Evolutionary conservation across 129 eudicot species (phyloP).

Genomic region (Tagetes erecta): DNA sequence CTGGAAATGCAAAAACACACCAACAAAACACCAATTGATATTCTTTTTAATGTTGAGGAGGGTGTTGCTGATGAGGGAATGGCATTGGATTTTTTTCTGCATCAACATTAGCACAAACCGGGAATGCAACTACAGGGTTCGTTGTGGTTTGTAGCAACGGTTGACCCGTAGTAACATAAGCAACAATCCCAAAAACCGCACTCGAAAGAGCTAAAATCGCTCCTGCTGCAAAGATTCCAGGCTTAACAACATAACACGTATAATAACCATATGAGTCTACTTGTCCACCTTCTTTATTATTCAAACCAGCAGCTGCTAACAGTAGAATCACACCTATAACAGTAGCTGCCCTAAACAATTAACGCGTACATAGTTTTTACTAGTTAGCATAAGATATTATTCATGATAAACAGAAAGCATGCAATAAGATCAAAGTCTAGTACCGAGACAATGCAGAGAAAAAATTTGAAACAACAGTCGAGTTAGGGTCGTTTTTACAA

Average conservation of each 20-base stretch:
- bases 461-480: slow-evolving; percentile 20
- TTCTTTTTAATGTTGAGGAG: not conserved
- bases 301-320: slow-evolving; percentile 21
- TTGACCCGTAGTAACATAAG: slow-evolving; percentile 18
- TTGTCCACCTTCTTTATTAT: slow-evolving; percentile 20
- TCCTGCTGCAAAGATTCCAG: slow-evolving; percentile 42
- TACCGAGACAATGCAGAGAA: slow-evolving; percentile 30
- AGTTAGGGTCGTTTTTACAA: slow-evolving; percentile 15
- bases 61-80: not conserved
- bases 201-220: slow-evolving; percentile 37
- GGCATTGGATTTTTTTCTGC: slow-evolving; percentile 14
- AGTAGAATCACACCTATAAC: slow-evolving; percentile 27
- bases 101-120: slow-evolving; percentile 20
- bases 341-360: slow-evolving; percentile 24
- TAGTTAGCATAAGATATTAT: not conserved
- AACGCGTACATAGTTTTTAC: not conserved
- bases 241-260: slow-evolving; percentile 31
- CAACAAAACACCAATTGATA: not conserved
- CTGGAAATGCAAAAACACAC: slow-evolving; percentile 1
- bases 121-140: slow-evolving; percentile 5
- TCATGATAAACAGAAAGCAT: not conserved
- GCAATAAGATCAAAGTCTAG: not conserved
- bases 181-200: slow-evolving; percentile 25
- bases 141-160: slow-evolving; percentile 10
- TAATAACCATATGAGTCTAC: slow-evolving; percentile 15